phyloP scores from a whole-genome alignment of 2,329 filamentous ascomycete genomes.

The Penicillium sp. region DNA sequence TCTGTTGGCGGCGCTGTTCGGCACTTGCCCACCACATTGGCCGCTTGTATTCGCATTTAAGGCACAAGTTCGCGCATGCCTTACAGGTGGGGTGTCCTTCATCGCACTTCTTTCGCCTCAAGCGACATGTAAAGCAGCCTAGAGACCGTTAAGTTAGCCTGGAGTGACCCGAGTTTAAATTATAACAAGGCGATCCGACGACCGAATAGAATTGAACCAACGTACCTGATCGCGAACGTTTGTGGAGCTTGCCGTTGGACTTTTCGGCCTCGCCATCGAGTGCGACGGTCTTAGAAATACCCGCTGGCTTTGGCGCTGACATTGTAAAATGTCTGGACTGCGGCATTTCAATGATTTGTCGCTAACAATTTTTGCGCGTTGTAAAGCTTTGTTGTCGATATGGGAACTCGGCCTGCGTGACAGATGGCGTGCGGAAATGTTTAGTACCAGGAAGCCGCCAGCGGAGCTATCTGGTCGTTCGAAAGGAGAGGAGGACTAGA shows the following conservation, averaged over 20 bases:
- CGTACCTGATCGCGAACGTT: constrained; percentile 85
- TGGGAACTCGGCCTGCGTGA: not conserved
- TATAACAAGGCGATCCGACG: not conserved
- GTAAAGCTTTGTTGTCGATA: too few species aligned
- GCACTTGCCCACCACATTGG: constrained; percentile 97
- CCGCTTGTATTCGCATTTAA: constrained; percentile 93
- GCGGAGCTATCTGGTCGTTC: not conserved
- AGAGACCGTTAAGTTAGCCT: not conserved
- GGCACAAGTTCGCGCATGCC: constrained; percentile 68
- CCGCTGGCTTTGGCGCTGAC: not conserved
- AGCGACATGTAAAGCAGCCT: constrained; percentile 67
- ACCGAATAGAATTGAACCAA: constrained; percentile 43
- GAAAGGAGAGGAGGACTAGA: too few species aligned
- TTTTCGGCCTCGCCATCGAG: not conserved
- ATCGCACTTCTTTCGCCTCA: constrained; percentile 69
- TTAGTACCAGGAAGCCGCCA: not conserved
- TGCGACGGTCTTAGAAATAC: not conserved
- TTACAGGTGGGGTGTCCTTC: constrained; percentile 63
- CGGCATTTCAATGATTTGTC: constrained; percentile 7
- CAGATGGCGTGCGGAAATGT: not conserved
- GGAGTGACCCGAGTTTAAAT: not conserved
- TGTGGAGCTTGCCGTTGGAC: constrained; percentile 65
- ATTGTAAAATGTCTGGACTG: not conserved
- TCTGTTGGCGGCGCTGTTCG: constrained; percentile 78
- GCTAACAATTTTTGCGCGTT: not conserved